phyloP scores from a whole-genome alignment of 2,329 filamentous ascomycete genomes.

The Byssothecium circinans region DNA sequence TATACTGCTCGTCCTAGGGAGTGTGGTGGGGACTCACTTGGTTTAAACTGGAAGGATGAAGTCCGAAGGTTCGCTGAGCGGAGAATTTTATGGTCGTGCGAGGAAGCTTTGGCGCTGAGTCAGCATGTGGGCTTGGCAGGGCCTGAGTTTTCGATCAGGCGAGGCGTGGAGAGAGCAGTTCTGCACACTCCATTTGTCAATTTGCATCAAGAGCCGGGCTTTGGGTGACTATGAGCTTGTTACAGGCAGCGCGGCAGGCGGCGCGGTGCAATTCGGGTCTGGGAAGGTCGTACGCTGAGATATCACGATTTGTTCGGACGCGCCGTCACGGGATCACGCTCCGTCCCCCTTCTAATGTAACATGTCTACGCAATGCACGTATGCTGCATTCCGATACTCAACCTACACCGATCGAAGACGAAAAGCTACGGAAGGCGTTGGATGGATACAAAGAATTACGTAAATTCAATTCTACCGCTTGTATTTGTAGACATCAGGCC shows the following conservation, averaged over 20 bases:
- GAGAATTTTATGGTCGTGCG: slow-evolving; percentile 39
- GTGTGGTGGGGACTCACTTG: slow-evolving; percentile 65
- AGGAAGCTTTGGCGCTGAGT: slow-evolving; percentile 24
- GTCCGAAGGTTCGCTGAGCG: slow-evolving; percentile 46
- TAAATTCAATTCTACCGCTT: slow-evolving; percentile 12
- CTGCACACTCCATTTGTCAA: neutral
- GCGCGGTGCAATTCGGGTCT: slow-evolving; percentile 18
- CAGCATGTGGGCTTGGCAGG: slow-evolving; percentile 29
- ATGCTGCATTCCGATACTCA: slow-evolving; percentile 19
- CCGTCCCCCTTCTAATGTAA: slow-evolving; percentile 2
- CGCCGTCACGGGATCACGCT: slow-evolving; percentile 33
- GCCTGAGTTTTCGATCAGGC: slow-evolving; percentile 6
- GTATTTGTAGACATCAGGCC: neutral
- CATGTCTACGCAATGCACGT: slow-evolving; percentile 11
- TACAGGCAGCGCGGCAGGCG: slow-evolving; percentile 19
- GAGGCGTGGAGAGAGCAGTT: neutral
- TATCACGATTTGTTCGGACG: slow-evolving; percentile 36
- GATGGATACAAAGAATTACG: slow-evolving; percentile 36
- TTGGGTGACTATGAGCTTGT: slow-evolving; percentile 24
- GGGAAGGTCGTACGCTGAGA: slow-evolving; percentile 36
- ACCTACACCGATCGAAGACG: slow-evolving; percentile 8
- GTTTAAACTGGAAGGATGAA: slow-evolving; percentile 99
- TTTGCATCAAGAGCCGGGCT: neutral
- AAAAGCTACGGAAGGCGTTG: slow-evolving; percentile 25
- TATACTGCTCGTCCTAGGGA: slow-evolving; percentile 6